Evolutionary conservation across 208 protist species (phyloP).

Genomic region (Leishmania tropica): DNA sequence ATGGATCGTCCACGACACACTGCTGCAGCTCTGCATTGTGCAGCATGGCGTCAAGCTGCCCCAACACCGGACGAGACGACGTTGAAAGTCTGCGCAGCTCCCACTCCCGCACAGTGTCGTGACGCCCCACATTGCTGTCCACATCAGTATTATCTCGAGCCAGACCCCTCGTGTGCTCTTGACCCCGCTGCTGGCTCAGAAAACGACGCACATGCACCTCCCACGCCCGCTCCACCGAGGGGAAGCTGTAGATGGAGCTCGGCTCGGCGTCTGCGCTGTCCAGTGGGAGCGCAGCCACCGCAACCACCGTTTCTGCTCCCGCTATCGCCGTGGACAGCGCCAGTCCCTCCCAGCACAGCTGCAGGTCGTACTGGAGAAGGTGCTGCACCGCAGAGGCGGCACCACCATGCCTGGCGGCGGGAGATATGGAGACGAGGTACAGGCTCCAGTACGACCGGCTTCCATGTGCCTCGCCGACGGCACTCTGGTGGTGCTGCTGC

Average conservation of each 20-base stretch:
- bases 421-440: background rate
- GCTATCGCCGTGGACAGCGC: conserved; percentile 4
- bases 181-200: background rate
- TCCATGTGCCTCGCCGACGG: background rate
- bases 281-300: conserved; percentile 34
- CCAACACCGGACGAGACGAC: background rate
- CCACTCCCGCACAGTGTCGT: conserved; percentile 11
- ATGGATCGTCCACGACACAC: conserved; percentile 10
- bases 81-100: conserved; percentile 18
- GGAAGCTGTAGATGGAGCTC: conserved; percentile 46
- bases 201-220: conserved; percentile 30
- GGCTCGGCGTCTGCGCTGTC: background rate
- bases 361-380: conserved; percentile 27
- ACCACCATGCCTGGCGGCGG: background rate
- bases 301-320: conserved; percentile 7
- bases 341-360: conserved; percentile 32
- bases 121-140: background rate
- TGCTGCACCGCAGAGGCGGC: conserved; percentile 14
- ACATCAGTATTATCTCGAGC: background rate
- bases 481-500: background rate
- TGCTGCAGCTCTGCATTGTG: conserved; percentile 14
- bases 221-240: conserved; percentile 42
- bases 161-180: background rate
- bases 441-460: background rate
- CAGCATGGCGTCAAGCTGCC: background rate